Base-by-base conservation (phyloP, 495 filamentous ascomycete genomes). In the Pyrenopolyporus hunteri region DNA sequence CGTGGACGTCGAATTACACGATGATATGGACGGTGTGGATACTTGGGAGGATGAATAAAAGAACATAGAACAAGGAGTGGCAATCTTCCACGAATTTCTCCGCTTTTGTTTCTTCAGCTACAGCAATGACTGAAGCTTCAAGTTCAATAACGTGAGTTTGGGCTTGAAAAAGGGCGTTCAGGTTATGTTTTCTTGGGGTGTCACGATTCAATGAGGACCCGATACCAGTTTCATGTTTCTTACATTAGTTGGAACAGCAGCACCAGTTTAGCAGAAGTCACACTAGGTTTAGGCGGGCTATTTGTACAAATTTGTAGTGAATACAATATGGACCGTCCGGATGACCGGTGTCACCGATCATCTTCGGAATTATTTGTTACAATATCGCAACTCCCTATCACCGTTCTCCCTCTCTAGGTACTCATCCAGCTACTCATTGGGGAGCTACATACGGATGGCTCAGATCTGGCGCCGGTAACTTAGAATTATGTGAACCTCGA, bases 1-100 rank as follows among this genome's bases (percentile, higher is more conserved):
- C 45, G 79, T 92, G 13, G 87, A 91, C 67, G 82, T 98, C 40
- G 84, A 88, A 32, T 46, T 45, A 13, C 52, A 63, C 16, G 63
- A 42, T 0, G 64, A 59, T 3, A 64, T 23, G 28, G 29, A 20
- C 0, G 68, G 55, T 28, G 17, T 48, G 14, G 69, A 69, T 42
- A 53, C 46, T 6, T 79, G 77, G 76, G 76, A 77, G 55, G 75
- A 76, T 49, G 76, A 42, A 5, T 53, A 9, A 46, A 42, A 40
- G 14, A 14, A 25, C 11, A 36, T 10, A 23, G 23, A 32, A 17
- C 16, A 28, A 29, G 44, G 2, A 5, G 29, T 16, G 45, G 7
- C 20, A 20, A 8, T 6, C 28, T 33, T 7, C 35, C 31, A 33
- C 19, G 25, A 59, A 11, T 16, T 20, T 58, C 19, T 26, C 7